phyloP scores from a whole-genome alignment of 129 eudicot genomes.

The Apium graveolens region DNA sequence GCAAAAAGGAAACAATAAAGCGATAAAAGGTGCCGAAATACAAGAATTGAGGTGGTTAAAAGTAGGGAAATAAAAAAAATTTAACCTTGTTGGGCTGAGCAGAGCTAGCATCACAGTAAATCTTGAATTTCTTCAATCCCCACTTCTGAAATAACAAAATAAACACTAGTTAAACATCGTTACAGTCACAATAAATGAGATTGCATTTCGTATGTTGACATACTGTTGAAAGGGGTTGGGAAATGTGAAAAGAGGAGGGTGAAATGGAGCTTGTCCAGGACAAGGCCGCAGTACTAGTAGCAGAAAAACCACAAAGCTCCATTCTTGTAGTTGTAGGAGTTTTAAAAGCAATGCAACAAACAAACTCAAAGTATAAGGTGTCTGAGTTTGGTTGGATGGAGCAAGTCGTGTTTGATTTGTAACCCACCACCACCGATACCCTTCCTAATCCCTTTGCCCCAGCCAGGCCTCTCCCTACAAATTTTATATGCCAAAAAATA shows the following conservation, averaged over 20 bases:
- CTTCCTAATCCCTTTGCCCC: background rate
- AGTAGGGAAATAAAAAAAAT: background rate
- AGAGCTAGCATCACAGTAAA: conserved; percentile 32
- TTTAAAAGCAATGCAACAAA: no score
- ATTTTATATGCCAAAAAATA: no score
- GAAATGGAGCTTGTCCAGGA: conserved; percentile 50
- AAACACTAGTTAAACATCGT: background rate
- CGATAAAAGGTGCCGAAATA: background rate
- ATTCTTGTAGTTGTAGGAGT: no score
- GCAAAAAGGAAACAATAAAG: background rate
- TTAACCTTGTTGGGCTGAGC: conserved; percentile 33
- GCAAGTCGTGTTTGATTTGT: conserved; percentile 2
- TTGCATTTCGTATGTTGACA: background rate
- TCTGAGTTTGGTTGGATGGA: background rate
- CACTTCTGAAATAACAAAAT: conserved; percentile 23
- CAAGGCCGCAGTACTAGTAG: conserved; percentile 38
- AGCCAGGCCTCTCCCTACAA: background rate
- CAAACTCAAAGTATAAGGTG: background rate
- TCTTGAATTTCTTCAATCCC: conserved; percentile 29
- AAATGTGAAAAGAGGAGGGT: conserved; percentile 28
- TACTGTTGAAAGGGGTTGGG: conserved; percentile 29
- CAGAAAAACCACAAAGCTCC: conserved; percentile 47
- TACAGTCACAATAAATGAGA: background rate
- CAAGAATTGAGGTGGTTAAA: background rate
- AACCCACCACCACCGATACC: background rate